These are phyloP conservation scores for Chiua virens DNA, from an alignment of 768 basidiomycete genomes.

Conservation along the genomic window DNA sequence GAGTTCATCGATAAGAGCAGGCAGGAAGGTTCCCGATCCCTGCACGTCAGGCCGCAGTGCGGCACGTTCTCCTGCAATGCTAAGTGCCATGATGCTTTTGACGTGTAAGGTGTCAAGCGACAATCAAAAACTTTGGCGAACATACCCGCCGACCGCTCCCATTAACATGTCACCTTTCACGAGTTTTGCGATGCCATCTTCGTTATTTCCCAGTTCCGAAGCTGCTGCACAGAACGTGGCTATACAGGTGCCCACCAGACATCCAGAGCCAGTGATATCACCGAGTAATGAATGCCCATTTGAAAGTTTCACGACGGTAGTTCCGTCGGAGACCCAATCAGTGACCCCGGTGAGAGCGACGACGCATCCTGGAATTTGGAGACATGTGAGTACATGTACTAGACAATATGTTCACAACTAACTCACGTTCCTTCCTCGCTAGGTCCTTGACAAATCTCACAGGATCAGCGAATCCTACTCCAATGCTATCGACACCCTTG, in stretches of 20 bases:
- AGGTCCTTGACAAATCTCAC: conserved; percentile 64
- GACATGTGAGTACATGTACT: background rate
- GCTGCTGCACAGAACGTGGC: conserved; percentile 81
- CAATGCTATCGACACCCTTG: conserved; percentile 86
- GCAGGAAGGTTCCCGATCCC: conserved; percentile 64
- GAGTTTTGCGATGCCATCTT: conserved; percentile 40
- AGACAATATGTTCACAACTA: background rate
- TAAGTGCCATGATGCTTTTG: conserved; percentile 54
- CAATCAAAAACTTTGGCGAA: background rate
- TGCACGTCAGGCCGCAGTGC: conserved; percentile 49
- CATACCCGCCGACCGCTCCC: conserved; percentile 77
- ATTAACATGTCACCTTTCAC: conserved; percentile 78
- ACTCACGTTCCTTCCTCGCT: conserved; percentile 73
- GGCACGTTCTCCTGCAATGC: conserved; percentile 61
- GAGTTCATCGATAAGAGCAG: conserved; percentile 65
- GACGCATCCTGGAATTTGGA: conserved; percentile 58
- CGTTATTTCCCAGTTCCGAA: conserved; percentile 34
- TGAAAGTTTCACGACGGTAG: conserved; percentile 57
- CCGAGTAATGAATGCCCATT: conserved; percentile 79
- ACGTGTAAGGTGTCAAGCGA: conserved; percentile 5
- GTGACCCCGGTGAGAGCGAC: conserved; percentile 75
- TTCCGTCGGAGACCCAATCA: conserved; percentile 87
- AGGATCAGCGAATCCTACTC: conserved; percentile 76
- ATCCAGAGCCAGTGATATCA: conserved; percentile 88
- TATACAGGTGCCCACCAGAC: conserved; percentile 75